Percentiles rank a stretch among this genome's conserved stretches.
Evolutionary conservation across 495 filamentous ascomycete species (phyloP).

Genomic region (Neurospora sp.): DNA sequence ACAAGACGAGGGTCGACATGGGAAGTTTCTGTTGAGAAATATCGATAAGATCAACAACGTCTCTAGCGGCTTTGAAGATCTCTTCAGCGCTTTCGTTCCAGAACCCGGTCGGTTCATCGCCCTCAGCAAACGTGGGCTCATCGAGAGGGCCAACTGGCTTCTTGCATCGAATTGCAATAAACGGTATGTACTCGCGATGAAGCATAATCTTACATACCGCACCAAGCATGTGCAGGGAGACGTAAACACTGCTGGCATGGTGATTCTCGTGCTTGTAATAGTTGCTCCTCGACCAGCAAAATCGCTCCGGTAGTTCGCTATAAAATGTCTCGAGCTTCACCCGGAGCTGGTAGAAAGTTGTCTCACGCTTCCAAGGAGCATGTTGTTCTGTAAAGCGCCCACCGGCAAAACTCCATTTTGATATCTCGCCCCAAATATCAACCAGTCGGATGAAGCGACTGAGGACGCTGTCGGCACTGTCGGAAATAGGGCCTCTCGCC

Average conservation of each 20-base stretch:
- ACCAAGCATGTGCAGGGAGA: slow-evolving; percentile 68
- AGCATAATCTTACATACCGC: slow-evolving; percentile 69
- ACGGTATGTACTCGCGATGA: slow-evolving; percentile 74
- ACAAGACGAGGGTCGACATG: slow-evolving; percentile 72
- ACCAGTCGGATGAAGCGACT: slow-evolving; percentile 69
- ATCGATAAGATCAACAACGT: slow-evolving; percentile 66
- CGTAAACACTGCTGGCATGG: slow-evolving; percentile 63
- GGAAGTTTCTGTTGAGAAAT: slow-evolving; percentile 63
- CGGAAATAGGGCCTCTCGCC: slow-evolving; percentile 33
- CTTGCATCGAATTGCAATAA: slow-evolving; percentile 61
- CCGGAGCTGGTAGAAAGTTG: slow-evolving; percentile 53
- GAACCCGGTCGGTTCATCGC: slow-evolving; percentile 45
- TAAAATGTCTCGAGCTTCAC: slow-evolving; percentile 55
- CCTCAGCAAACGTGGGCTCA: slow-evolving; percentile 49
- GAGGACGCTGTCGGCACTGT: slow-evolving; percentile 60
- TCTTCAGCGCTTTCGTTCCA: slow-evolving; percentile 69
- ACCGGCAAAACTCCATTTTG: slow-evolving; percentile 65
- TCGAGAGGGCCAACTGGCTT: slow-evolving; percentile 66
- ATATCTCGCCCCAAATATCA: slow-evolving; percentile 69
- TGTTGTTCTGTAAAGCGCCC: slow-evolving; percentile 52
- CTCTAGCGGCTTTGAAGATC: slow-evolving; percentile 61
- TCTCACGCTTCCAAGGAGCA: slow-evolving; percentile 54
- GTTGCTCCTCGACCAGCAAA: slow-evolving; percentile 63
- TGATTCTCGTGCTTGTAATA: slow-evolving; percentile 74
- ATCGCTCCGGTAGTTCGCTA: slow-evolving; percentile 54